Evolutionary conservation across 805 yeast genomes (phyloP).

Genomic region (Naumovozyma castellii): DNA sequence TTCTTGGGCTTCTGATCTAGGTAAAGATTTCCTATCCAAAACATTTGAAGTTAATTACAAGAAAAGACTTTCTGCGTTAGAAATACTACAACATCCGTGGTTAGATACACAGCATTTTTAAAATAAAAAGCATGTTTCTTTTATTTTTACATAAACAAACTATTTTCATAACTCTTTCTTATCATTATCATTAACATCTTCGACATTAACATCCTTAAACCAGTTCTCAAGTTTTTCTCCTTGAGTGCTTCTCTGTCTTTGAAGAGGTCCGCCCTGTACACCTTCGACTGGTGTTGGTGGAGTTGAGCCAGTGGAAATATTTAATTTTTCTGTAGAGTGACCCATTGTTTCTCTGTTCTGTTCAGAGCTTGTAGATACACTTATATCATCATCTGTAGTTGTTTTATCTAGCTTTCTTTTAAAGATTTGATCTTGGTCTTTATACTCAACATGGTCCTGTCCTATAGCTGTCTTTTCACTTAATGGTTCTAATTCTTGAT

Average conservation of each 20-base stretch:
- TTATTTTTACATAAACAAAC: too few species aligned
- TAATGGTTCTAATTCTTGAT: too few species aligned
- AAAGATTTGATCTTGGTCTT: too few species aligned
- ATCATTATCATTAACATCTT: too few species aligned
- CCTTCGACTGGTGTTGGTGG: too few species aligned
- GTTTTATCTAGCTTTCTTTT: background rate
- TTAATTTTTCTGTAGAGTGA: background rate
- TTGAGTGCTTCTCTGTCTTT: background rate
- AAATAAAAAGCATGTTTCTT: slow-evolving; percentile 1
- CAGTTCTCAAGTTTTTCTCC: background rate
- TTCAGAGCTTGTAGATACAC: background rate
- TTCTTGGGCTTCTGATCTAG: slow-evolving; percentile 55
- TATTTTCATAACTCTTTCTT: too few species aligned
- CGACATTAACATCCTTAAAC: background rate
- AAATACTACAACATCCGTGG: slow-evolving; percentile 47
- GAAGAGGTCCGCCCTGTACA: background rate
- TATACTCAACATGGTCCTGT: too few species aligned
- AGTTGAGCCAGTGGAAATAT: background rate
- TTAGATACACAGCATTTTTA: slow-evolving; percentile 14
- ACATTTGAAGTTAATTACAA: slow-evolving; percentile 71
- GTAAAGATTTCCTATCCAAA: slow-evolving; percentile 51
- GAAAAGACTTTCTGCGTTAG: slow-evolving; percentile 65
- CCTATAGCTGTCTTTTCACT: too few species aligned
- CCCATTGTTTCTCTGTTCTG: background rate
- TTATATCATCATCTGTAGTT: background rate